Evolutionary conservation across 1,139 yeast species (phyloP), one percentile per base, ranked within the genome.

Genomic region (Protomyces macrosporus): DNA sequence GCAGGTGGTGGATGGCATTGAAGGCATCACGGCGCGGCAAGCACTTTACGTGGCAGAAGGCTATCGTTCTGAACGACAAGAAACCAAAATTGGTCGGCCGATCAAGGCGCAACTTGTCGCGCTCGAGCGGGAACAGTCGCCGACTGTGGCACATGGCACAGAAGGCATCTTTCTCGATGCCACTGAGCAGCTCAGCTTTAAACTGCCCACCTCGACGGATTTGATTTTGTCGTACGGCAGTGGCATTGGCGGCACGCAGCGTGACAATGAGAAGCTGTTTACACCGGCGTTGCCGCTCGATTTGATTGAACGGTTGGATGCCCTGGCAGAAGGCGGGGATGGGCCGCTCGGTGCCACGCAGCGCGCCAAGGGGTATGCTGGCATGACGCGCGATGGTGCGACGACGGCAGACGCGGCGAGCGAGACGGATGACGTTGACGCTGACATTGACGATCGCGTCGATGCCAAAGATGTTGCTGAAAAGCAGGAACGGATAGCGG

Each of bases 51-150:
- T 58, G 45, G 62, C 62, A 1, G 62, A 58, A 52, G 75, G 74
- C 53, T 93, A 93, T 75, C 83, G 88, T 61, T 88, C 90, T 69
- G 98, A 93, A 72, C 84, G 90, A 4, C 84, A 86, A 34, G 99
- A 93, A 73, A 76, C 78, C 30, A 75, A 74, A 32, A 70, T 78
- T 34, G 73, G 76, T 23, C 75, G 75, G 68, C 76, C 74, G 45
- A 56, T 65, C 45, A 67, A 65, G 52, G 62, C 57, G 42, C 58
- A 68, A n/a, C 63, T 57, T 45, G 54, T 40, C 3, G 60, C 67
- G 36, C 66, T 66, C 34, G 66, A 56, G 45, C 67, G 55, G 45
- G 67, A 63, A 60, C 60, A 42, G 65, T 65, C 36, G 51, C 62
- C 59, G 30, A 58, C 56, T 16, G 7, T 42, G n/a, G 53, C 52